Conservation (phyloP, 176 grass and related monocot species). For the Aechmea fasciata region DNA sequence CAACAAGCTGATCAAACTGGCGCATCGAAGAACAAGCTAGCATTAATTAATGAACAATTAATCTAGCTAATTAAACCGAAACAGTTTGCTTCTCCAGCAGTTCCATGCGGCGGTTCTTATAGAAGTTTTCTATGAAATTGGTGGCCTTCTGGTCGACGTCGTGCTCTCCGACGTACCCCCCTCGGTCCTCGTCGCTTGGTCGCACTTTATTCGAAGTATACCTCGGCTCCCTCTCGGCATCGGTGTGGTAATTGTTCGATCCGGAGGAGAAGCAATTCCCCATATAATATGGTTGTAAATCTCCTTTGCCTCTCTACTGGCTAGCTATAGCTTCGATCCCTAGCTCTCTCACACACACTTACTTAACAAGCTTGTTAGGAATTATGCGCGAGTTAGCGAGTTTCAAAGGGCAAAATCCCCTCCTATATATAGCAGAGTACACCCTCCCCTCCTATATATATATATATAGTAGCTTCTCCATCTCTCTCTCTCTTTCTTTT, state of each 20-base stretch:
- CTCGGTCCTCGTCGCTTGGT: conserved; percentile 66
- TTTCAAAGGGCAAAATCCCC: too few species aligned
- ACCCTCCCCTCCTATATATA: too few species aligned
- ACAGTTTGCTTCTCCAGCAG: neutral
- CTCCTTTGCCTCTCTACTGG: too few species aligned
- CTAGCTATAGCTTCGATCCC: too few species aligned
- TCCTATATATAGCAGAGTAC: too few species aligned
- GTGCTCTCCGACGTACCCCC: conserved; percentile 44
- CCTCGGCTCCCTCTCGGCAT: conserved; percentile 32
- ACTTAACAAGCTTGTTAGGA: neutral
- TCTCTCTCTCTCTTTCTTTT: neutral
- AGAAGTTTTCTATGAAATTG: neutral
- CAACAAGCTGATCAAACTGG: too few species aligned
- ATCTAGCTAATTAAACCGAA: neutral
- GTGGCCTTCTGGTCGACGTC: conserved; percentile 39
- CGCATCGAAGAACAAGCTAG: too few species aligned
- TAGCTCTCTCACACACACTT: neutral
- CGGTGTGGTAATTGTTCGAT: conserved; percentile 14
- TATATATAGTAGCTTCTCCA: neutral
- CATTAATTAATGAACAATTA: too few species aligned
- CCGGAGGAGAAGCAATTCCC: neutral
- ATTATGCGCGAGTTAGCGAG: too few species aligned
- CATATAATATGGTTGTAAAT: neutral
- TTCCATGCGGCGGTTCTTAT: neutral
- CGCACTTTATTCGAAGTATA: conserved; percentile 37